These are phyloP conservation scores for Xylaria nigripes DNA, from an alignment of 495 filamentous ascomycete species.

Conservation along the genomic window DNA sequence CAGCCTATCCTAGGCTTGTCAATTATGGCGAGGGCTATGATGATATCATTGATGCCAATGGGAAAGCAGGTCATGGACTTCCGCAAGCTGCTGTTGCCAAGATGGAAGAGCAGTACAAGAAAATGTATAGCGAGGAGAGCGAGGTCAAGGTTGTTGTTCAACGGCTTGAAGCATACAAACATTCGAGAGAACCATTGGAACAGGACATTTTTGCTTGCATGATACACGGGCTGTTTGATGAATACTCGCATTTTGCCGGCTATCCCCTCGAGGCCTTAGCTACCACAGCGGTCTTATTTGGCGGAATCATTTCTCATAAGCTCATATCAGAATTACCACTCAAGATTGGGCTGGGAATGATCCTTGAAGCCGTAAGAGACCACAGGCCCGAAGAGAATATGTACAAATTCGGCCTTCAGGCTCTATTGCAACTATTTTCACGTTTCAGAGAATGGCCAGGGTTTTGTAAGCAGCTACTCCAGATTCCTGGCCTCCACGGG, in stretches of 20 bases:
- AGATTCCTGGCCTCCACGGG: constrained; percentile 70
- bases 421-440: constrained; percentile 74
- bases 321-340: constrained; percentile 83
- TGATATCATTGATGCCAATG: constrained; percentile 79
- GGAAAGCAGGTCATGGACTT: constrained; percentile 67
- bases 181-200: constrained; percentile 69
- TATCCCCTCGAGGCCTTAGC: constrained; percentile 91
- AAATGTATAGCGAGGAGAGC: constrained; percentile 85
- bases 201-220: constrained; percentile 97
- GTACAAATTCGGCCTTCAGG: constrained; percentile 98
- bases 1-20: constrained; percentile 88
- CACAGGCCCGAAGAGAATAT: constrained; percentile 72
- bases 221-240: constrained; percentile 96
- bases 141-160: constrained; percentile 74
- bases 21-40: constrained; percentile 91
- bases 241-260: constrained; percentile 88
- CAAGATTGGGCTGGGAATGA: constrained; percentile 88
- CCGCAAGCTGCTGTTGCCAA: constrained; percentile 69
- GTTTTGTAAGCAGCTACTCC: constrained; percentile 73
- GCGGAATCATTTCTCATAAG: constrained; percentile 88
- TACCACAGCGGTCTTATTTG: constrained; percentile 92
- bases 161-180: constrained; percentile 74
- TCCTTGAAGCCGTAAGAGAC: constrained; percentile 85
- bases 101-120: constrained; percentile 96
- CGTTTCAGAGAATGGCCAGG: constrained; percentile 87